Evolutionary conservation across 2,329 filamentous ascomycete genomes (phyloP).

Genomic region (Aureobasidium sp.): DNA sequence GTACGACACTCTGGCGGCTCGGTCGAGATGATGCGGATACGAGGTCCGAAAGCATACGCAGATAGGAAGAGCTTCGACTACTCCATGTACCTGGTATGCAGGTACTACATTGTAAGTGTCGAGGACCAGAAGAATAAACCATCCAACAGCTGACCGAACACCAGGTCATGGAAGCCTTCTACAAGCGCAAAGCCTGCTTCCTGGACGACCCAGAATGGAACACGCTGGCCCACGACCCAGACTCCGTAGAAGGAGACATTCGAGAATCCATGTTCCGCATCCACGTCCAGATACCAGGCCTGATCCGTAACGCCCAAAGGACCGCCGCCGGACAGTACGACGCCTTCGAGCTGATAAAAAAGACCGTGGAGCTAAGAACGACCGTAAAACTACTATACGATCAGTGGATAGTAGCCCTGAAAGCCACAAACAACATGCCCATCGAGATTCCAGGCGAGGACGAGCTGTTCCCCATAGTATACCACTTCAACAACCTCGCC

Average conservation of each 20-base stretch:
- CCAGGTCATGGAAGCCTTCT: slow-evolving; percentile 10
- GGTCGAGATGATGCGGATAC: slow-evolving; percentile 4
- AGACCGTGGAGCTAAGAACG: not conserved
- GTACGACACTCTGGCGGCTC: slow-evolving; percentile 6
- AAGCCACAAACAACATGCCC: not conserved
- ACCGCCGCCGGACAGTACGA: not conserved
- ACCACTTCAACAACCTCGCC: slow-evolving; percentile 1
- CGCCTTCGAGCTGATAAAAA: not conserved
- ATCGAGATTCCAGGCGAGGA: slow-evolving; percentile 5
- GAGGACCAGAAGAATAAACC: not conserved
- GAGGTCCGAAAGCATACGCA: slow-evolving; percentile 8
- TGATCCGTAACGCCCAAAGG: slow-evolving; percentile 1
- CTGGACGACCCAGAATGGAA: slow-evolving; percentile 10
- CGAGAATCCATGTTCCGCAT: slow-evolving; percentile 4
- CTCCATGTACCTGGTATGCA: slow-evolving; percentile 11
- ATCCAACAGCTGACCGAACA: not conserved
- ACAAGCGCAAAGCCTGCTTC: slow-evolving; percentile 7
- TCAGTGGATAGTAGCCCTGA: not conserved
- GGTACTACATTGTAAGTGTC: slow-evolving; percentile 5
- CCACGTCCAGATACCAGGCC: slow-evolving; percentile 6
- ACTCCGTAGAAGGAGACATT: not conserved
- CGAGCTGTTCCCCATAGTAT: not conserved
- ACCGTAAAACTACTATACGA: not conserved
- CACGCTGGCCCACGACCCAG: not conserved
- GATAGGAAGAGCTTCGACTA: slow-evolving; percentile 10